Conservation (phyloP, 495 filamentous ascomycete species). For the Aspergillus funiculosus region DNA sequence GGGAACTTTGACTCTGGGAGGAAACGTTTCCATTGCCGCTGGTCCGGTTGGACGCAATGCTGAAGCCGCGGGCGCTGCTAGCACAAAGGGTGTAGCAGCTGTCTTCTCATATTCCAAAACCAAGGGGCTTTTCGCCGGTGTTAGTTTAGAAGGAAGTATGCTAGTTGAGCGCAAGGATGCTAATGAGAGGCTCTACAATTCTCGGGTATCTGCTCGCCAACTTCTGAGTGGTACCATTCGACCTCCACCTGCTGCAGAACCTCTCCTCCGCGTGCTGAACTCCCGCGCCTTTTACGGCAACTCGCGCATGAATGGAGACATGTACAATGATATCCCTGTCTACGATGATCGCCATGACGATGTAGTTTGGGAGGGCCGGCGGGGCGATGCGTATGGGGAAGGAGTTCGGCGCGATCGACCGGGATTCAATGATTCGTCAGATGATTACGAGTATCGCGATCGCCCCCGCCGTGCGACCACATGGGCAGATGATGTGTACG, state of each 20-base stretch:
- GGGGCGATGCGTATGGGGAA: conserved; percentile 72
- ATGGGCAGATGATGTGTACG: conserved; percentile 88
- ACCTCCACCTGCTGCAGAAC: conserved; percentile 74
- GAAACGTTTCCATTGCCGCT: conserved; percentile 93
- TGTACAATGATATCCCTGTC: conserved; percentile 93
- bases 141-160: conserved; percentile 85
- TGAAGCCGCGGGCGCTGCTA: conserved; percentile 92
- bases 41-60: conserved; percentile 92
- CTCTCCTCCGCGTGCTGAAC: conserved; percentile 77
- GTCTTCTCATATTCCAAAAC: conserved; percentile 97
- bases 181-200: conserved; percentile 91
- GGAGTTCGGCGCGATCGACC: conserved; percentile 56
- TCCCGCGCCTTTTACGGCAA: conserved; percentile 74
- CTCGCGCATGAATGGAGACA: conserved; percentile 48
- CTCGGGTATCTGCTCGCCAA: conserved; percentile 70
- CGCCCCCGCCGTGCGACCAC: conserved; percentile 65
- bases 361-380: conserved; percentile 84
- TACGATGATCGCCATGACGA: conserved; percentile 87
- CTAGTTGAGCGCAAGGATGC: conserved; percentile 92
- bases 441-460: conserved; percentile 59
- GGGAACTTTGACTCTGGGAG: conserved; percentile 84
- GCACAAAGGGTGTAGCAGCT: conserved; percentile 79
- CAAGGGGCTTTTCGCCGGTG: conserved; percentile 93
- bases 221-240: conserved; percentile 72
- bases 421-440: conserved; percentile 33